Percentiles rank a stretch among this genome's conserved stretches.
Conservation (phyloP, 192 early-diverging fungal species). For the Backusella tarrabulga region DNA sequence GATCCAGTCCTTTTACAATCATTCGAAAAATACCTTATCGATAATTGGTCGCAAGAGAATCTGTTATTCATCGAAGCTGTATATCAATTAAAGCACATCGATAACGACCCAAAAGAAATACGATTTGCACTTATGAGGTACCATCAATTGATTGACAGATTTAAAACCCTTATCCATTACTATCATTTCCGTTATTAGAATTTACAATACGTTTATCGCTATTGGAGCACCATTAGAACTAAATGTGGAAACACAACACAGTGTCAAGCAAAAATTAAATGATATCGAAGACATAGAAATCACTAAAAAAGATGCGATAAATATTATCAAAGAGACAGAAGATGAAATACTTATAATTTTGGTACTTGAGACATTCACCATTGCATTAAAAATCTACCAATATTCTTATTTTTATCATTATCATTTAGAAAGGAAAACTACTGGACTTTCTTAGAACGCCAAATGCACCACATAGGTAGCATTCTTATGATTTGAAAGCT, state of each 20-base stretch:
- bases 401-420: not conserved
- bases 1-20: conserved; percentile 7
- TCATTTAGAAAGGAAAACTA: conserved; percentile 13
- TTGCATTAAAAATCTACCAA: not conserved
- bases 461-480: not conserved
- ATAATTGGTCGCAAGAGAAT: conserved; percentile 30
- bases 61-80: conserved; percentile 36
- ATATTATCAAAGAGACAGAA: conserved; percentile 9
- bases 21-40: conserved; percentile 18
- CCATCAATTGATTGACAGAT: not conserved
- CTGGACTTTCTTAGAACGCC: conserved; percentile 6
- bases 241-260: conserved; percentile 17
- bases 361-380: not conserved
- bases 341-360: conserved; percentile 7
- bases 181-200: conserved; percentile 12
- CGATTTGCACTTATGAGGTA: conserved; percentile 20
- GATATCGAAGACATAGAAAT: not conserved
- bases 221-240: conserved; percentile 24
- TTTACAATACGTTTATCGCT: conserved; percentile 33
- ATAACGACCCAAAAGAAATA: not conserved
- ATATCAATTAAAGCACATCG: conserved; percentile 24
- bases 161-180: not conserved
- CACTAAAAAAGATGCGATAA: not conserved
- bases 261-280: not conserved
- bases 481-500: not conserved